Percentiles rank a stretch among this genome's conserved stretches.
phyloP scores from a whole-genome alignment of 164 flowering plant species.

The Aristolochia fimbriata region DNA sequence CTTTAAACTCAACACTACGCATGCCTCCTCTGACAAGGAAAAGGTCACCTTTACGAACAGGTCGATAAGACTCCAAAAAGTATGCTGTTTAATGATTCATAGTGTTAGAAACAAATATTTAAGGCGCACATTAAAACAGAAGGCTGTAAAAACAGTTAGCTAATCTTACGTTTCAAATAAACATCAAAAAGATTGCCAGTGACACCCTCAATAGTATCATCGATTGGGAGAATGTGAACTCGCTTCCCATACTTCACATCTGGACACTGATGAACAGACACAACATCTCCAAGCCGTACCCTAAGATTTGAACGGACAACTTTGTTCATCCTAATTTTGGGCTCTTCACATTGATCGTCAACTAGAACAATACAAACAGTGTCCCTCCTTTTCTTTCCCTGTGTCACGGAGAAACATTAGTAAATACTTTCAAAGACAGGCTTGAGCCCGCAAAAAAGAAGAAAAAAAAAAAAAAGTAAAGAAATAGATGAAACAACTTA shows the following conservation, averaged over 20 bases:
- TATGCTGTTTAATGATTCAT: slow-evolving; percentile 34
- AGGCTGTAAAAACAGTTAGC: not conserved
- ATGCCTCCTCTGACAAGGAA: slow-evolving; percentile 66
- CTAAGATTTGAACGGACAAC: slow-evolving; percentile 18
- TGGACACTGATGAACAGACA: slow-evolving; percentile 18
- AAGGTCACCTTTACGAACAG: slow-evolving; percentile 57
- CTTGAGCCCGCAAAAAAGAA: not conserved
- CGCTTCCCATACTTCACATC: slow-evolving; percentile 20
- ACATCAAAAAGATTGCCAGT: slow-evolving; percentile 17
- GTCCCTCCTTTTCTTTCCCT: slow-evolving; percentile 13
- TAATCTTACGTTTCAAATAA: slow-evolving; percentile 13
- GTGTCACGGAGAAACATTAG: not conserved
- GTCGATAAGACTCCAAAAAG: slow-evolving; percentile 55
- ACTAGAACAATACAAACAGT: slow-evolving; percentile 17
- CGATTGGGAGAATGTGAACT: slow-evolving; percentile 17
- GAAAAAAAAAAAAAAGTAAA: not conserved
- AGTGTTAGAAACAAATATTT: slow-evolving; percentile 1
- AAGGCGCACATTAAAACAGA: not conserved
- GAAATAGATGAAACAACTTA: not conserved
- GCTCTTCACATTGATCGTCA: slow-evolving; percentile 16
- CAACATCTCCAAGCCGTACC: slow-evolving; percentile 19
- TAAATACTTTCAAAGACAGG: not conserved
- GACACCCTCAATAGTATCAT: slow-evolving; percentile 18
- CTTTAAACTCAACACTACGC: slow-evolving; percentile 62
- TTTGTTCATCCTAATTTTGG: slow-evolving; percentile 18